Percentiles rank a stretch among this genome's conserved stretches.
Evolutionary conservation across 768 basidiomycete species (phyloP).

Genomic region (Naganishia friedmannii): DNA sequence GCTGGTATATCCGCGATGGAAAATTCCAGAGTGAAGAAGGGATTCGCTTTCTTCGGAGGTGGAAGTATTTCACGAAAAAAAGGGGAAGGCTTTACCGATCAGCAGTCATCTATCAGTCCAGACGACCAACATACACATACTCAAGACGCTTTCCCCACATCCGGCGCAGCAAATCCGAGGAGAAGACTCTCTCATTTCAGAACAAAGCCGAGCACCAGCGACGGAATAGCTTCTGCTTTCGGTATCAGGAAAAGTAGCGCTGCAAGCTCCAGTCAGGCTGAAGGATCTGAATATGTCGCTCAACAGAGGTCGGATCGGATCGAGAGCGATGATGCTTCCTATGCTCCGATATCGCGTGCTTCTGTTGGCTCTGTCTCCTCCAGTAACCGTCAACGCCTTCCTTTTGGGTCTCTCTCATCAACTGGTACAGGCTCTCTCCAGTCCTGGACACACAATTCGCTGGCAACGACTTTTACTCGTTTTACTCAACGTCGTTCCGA

Average conservation of each 20-base stretch:
- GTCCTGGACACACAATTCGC: background rate
- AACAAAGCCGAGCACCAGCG: background rate
- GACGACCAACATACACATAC: background rate
- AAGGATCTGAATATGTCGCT: no score
- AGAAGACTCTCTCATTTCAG: background rate
- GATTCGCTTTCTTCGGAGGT: background rate
- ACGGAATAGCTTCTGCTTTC: background rate
- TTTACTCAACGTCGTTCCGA: conserved; percentile 3
- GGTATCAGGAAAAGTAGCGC: background rate
- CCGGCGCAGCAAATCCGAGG: background rate
- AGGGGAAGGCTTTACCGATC: background rate
- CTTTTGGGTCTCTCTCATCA: conserved; percentile 1
- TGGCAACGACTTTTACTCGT: background rate
- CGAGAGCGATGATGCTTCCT: background rate
- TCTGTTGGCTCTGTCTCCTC: background rate
- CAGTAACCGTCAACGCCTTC: background rate
- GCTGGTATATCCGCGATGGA: background rate
- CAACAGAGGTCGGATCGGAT: background rate
- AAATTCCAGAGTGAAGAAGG: background rate
- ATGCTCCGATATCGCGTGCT: background rate
- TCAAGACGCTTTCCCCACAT: background rate
- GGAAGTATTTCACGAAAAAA: background rate
- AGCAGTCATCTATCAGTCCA: background rate
- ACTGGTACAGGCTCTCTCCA: background rate
- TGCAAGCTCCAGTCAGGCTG: background rate